These are phyloP conservation scores for Blastosporella zonata DNA, from an alignment of 1,284 basidiomycete genomes.

Conservation along the genomic window DNA sequence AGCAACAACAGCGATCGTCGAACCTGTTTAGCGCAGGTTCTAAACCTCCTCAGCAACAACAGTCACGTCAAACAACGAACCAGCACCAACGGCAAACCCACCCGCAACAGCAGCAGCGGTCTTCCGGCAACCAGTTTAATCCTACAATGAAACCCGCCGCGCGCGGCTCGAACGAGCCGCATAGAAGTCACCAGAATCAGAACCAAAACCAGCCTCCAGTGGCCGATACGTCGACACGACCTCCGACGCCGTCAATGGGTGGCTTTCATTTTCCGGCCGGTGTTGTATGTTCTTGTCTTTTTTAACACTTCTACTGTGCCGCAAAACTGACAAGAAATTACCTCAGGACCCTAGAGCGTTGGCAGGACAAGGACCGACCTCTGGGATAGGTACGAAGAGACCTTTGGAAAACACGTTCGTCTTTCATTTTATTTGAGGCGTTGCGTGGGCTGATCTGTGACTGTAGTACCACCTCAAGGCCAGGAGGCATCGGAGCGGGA, in stretches of 20 bases:
- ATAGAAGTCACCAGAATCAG: constrained; percentile 19
- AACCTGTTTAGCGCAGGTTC: neutral
- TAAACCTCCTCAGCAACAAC: constrained; percentile 16
- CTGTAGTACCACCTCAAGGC: constrained; percentile 9
- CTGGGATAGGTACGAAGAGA: constrained; percentile 27
- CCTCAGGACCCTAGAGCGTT: neutral
- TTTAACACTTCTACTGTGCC: neutral
- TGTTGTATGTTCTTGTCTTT: constrained; percentile 31
- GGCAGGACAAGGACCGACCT: constrained; percentile 2
- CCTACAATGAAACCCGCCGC: neutral
- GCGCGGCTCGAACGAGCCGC: constrained; percentile 4
- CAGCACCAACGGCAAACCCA: constrained; percentile 19
- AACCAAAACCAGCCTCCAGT: constrained; percentile 18
- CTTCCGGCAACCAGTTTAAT: neutral
- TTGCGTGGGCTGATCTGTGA: neutral
- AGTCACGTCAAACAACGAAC: constrained; percentile 1
- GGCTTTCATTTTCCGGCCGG: constrained; percentile 52
- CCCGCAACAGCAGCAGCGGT: constrained; percentile 2
- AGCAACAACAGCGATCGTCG: neutral
- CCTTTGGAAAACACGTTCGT: constrained; percentile 26
- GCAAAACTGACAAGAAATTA: neutral
- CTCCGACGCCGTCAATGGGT: constrained; percentile 42
- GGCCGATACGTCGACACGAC: constrained; percentile 19
- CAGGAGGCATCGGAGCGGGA: constrained; percentile 19
- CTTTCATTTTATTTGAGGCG: neutral